These are phyloP conservation scores for Plenodomus biglobosus DNA, from an alignment of 2,329 filamentous ascomycete genomes.

Conservation along the genomic window DNA sequence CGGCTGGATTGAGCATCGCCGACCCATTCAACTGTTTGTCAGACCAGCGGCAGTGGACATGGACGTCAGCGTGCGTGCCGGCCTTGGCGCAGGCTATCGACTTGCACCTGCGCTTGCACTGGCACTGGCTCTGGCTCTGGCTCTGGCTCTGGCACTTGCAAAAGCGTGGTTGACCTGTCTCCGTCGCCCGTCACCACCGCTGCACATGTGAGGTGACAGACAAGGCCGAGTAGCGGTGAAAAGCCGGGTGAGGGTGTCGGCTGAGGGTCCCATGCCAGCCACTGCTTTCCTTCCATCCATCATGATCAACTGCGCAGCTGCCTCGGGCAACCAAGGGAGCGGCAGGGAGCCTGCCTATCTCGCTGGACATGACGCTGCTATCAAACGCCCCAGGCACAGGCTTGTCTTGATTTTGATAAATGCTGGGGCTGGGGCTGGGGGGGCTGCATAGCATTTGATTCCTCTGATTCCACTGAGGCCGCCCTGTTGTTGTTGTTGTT, in stretches of 20 bases:
- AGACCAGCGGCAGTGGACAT: conserved; percentile 13
- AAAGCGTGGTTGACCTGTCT: too few species aligned
- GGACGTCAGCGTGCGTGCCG: conserved; percentile 29
- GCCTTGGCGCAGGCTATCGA: conserved; percentile 10
- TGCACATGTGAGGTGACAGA: conserved; percentile 17
- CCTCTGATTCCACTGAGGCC: too few species aligned
- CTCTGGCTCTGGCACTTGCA: too few species aligned
- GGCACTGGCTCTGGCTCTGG: too few species aligned
- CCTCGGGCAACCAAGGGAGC: conserved; percentile 8
- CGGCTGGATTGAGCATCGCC: conserved; percentile 17
- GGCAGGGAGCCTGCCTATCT: conserved; percentile 20
- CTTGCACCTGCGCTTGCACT: not conserved
- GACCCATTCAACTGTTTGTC: conserved; percentile 6
- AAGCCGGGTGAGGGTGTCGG: conserved; percentile 3
- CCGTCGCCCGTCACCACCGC: too few species aligned
- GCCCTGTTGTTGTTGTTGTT: not conserved
- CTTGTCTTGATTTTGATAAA: not conserved
- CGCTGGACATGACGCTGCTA: not conserved
- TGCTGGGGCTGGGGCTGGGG: not conserved
- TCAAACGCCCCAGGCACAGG: not conserved
- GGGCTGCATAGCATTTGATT: not conserved
- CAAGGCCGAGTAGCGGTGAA: conserved; percentile 18
- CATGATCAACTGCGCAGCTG: too few species aligned
- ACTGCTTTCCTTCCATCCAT: too few species aligned
- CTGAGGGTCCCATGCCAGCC: too few species aligned